Percentiles rank a stretch among this genome's conserved stretches.
Conservation (phyloP, 2,329 filamentous ascomycete genomes). For the Botrytis galanthina region DNA sequence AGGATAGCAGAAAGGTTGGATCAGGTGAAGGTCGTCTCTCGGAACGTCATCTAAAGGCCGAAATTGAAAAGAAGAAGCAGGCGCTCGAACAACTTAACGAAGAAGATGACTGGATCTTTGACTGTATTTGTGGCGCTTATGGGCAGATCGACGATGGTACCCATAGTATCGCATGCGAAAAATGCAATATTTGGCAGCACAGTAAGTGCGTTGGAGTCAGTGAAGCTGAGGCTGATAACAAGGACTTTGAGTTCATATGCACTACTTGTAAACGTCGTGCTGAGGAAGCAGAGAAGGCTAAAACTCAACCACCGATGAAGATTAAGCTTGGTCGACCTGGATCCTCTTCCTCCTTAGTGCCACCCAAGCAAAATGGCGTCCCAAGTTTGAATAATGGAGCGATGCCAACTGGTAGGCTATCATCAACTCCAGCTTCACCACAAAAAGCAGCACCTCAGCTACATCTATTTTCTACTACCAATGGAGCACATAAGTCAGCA, state of each 20-base stretch:
- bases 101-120: constrained; percentile 86
- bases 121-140: constrained; percentile 87
- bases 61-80: constrained; percentile 76
- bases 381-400: constrained; percentile 15
- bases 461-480: constrained; percentile 23
- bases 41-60: constrained; percentile 74
- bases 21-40: constrained; percentile 63
- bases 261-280: constrained; percentile 69
- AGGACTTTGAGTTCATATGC: constrained; percentile 88
- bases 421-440: constrained; percentile 23
- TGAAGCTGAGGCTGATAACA: constrained; percentile 73
- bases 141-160: constrained; percentile 93
- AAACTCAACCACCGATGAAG: constrained; percentile 57
- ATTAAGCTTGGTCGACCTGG: constrained; percentile 53
- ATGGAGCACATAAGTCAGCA: constrained; percentile 20
- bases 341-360: constrained; percentile 45
- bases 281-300: constrained; percentile 58
- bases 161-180: constrained; percentile 90
- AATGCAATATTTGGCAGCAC: constrained; percentile 95
- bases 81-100: constrained; percentile 68
- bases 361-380: constrained; percentile 29
- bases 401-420: constrained; percentile 24
- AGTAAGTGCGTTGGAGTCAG: constrained; percentile 84
- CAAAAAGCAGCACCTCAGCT: constrained; percentile 23
- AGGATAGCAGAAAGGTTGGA: constrained; percentile 64